phyloP scores from a whole-genome alignment of 2,329 filamentous ascomycete species.

The Botrytis sinoallii region DNA sequence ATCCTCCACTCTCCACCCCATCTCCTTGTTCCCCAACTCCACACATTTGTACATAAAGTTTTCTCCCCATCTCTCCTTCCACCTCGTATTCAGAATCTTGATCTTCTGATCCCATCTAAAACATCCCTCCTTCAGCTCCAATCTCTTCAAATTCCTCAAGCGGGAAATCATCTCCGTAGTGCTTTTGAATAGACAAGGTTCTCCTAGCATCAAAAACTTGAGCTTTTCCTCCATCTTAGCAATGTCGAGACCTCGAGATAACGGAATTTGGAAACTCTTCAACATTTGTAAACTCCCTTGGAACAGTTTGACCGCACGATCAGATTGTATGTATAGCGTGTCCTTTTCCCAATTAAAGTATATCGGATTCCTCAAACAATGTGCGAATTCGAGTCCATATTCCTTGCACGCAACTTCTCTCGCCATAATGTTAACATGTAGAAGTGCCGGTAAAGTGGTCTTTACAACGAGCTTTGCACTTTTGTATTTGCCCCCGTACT shows the following conservation, averaged over 20 bases:
- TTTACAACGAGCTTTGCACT: not conserved
- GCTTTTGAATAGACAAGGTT: slow-evolving; percentile 9
- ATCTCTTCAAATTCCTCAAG: not conserved
- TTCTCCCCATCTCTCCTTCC: slow-evolving; percentile 1
- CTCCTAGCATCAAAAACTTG: slow-evolving; percentile 4
- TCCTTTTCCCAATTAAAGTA: slow-evolving; percentile 9
- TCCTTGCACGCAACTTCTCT: not conserved
- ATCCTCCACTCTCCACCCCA: not conserved
- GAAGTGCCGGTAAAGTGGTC: not conserved
- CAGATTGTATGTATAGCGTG: slow-evolving; percentile 8
- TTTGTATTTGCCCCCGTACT: slow-evolving; percentile 1
- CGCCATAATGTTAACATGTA: not conserved
- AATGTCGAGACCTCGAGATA: not conserved
- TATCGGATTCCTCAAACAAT: not conserved
- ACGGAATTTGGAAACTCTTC: not conserved
- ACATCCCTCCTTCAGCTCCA: slow-evolving; percentile 10
- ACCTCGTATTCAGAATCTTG: slow-evolving; percentile 4
- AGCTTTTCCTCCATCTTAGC: slow-evolving; percentile 10
- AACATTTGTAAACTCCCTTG: not conserved
- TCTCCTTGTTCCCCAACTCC: not conserved
- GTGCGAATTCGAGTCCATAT: slow-evolving; percentile 4
- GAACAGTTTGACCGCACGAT: not conserved
- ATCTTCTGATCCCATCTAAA: slow-evolving; percentile 2
- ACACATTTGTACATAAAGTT: not conserved
- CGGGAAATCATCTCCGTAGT: slow-evolving; percentile 7